These are phyloP conservation scores for Fusarium sp. DNA, from an alignment of 2,329 filamentous ascomycete genomes.

Conservation along the genomic window DNA sequence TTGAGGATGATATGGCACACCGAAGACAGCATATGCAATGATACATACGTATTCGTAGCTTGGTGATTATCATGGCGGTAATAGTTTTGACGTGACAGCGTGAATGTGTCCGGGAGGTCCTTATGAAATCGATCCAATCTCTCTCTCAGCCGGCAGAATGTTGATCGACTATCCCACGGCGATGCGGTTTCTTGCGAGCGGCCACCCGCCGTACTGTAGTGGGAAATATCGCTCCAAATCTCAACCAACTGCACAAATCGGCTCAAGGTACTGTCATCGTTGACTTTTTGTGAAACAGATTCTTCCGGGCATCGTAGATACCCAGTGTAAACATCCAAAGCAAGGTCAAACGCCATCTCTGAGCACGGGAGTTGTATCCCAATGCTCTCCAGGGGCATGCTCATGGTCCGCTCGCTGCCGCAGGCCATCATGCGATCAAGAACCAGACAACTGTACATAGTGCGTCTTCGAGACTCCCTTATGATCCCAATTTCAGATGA, in stretches of 20 bases:
- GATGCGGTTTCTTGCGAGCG: conserved; percentile 62
- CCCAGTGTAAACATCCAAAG: conserved; percentile 66
- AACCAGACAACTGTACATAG: conserved; percentile 81
- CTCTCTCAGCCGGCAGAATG: conserved; percentile 64
- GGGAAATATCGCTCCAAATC: conserved; percentile 69
- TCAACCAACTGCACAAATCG: conserved; percentile 70
- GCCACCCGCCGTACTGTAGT: conserved; percentile 64
- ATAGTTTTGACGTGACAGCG: conserved; percentile 70
- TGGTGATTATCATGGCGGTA: conserved; percentile 73
- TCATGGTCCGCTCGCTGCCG: conserved; percentile 70
- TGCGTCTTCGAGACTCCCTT: conserved; percentile 74
- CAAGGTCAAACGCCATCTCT: conserved; percentile 73
- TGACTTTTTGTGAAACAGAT: conserved; percentile 39
- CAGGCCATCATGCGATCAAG: conserved; percentile 77
- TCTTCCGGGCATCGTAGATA: conserved; percentile 51
- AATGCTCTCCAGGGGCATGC: conserved; percentile 69
- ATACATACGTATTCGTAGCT: conserved; percentile 72
- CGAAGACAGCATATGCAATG: conserved; percentile 74
- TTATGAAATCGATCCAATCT: conserved; percentile 56
- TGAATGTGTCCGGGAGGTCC: conserved; percentile 66
- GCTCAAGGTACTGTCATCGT: conserved; percentile 61
- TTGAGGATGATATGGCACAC: conserved; percentile 70
- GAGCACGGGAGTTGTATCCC: conserved; percentile 76
- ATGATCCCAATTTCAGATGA: conserved; percentile 55
- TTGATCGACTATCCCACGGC: conserved; percentile 69